Evolutionary conservation across 2,329 filamentous ascomycete genomes (phyloP), one percentile per base, ranked within the genome.

Genomic region (Zasmidium cellare): DNA sequence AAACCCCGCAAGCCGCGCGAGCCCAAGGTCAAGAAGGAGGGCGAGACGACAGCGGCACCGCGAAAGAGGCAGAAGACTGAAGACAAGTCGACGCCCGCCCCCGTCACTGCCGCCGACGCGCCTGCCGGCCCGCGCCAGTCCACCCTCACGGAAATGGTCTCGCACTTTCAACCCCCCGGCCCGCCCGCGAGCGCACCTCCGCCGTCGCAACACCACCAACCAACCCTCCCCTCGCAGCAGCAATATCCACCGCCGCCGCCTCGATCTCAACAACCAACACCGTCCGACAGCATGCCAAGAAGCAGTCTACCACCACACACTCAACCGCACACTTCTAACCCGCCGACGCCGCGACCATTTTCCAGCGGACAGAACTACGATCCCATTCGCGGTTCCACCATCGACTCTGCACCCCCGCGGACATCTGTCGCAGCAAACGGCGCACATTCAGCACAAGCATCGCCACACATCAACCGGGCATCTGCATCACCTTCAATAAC

Each of bases 401-500:
- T 69, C 47, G 71, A 70, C 16, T 57, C 65, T 23, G 60, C 62
- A 16, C 67, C 64, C 18, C 63, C 65, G 31, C 67, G 63, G 23
- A 47, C 62, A 9, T 52, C 60, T 35, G 57, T 62, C 38, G 31
- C 58, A 22, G 41, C 64, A 18, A 66, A 64, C 56, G 63, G 64
- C 53, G 46, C 53, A 56, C 64, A 61, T 54, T 75, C 61, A 61
- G 71, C 65, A 68, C 77, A 68, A 69, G 56, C 73, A 16, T 76
- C 76, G 45, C 74, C 77, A 19, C 74, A 69, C 59, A 75, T 83
- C 54, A 88, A 89, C 74, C 85, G 89, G 55, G 89, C 90, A n/a
- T 93, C 90, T 71, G 89, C 89, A 41, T 97, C 93, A 3, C 92
- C 93, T 1, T 93, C 93, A 2, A 96, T 97, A 65, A 88, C 91